Conservation (phyloP, 2,329 filamentous ascomycete genomes). For the Apiospora malaysiana region DNA sequence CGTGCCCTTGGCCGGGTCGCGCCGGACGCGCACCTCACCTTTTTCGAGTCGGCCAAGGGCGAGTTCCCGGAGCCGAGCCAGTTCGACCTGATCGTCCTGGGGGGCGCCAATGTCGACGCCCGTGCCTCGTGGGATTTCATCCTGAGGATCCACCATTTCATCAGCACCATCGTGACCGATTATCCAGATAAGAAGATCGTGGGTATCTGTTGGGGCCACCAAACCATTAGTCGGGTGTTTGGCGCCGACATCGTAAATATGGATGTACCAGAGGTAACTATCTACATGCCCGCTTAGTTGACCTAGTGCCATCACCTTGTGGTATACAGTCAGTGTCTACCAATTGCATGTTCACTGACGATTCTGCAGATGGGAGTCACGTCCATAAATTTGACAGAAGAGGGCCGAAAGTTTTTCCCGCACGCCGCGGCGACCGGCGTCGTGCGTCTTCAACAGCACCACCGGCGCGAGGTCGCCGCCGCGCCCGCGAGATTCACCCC, state of each 20-base stretch:
- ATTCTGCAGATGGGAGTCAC: conserved; percentile 23
- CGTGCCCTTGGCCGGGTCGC: conserved; percentile 41
- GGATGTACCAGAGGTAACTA: conserved; percentile 44
- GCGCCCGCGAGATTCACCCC: conserved; percentile 41
- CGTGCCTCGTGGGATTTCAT: conserved; percentile 48
- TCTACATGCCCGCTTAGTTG: neutral
- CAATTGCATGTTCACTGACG: neutral
- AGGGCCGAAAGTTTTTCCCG: conserved; percentile 46
- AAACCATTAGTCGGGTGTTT: conserved; percentile 47
- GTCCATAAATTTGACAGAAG: conserved; percentile 39
- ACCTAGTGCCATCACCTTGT: neutral
- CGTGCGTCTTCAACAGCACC: conserved; percentile 48
- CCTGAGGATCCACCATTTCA: conserved; percentile 46
- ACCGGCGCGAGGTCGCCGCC: conserved; percentile 45
- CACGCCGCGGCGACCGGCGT: conserved; percentile 29
- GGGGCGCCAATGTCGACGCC: conserved; percentile 50
- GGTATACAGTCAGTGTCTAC: neutral
- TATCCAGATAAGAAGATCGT: conserved; percentile 42
- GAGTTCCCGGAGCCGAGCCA: conserved; percentile 43
- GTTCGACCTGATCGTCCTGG: conserved; percentile 51
- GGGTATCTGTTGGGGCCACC: conserved; percentile 56
- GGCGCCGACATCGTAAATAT: conserved; percentile 46
- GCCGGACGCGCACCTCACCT: conserved; percentile 38
- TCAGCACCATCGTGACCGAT: conserved; percentile 40
- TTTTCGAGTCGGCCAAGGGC: conserved; percentile 44